These are phyloP conservation scores for Centaurea solstitialis DNA, from an alignment of 129 eudicot genomes.

Conservation along the genomic window DNA sequence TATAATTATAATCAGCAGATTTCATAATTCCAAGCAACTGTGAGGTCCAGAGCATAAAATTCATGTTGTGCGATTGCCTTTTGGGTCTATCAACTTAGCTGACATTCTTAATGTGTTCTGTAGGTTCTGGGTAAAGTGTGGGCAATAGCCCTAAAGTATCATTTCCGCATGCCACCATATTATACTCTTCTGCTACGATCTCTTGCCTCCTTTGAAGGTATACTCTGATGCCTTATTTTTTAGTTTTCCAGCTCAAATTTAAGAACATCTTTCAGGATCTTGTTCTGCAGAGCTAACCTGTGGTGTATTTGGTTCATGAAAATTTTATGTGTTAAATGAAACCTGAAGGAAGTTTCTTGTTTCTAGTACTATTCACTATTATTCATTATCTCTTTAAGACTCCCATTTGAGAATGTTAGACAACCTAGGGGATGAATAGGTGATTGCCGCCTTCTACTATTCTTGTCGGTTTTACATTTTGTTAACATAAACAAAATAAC, in stretches of 20 bases:
- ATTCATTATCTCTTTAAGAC: neutral
- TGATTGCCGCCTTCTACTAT: too few relatives aligned
- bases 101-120: slow-evolving; percentile 30
- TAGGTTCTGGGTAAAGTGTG: slow-evolving; percentile 87
- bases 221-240: slow-evolving; percentile 1
- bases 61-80: neutral
- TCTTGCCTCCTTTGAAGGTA: slow-evolving; percentile 97
- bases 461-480: neutral
- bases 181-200: slow-evolving; percentile 82
- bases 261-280: neutral
- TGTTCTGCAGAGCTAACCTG: neutral
- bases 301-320: neutral
- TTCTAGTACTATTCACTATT: neutral
- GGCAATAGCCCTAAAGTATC: slow-evolving; percentile 87
- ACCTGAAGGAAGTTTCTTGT: neutral
- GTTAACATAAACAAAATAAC: neutral
- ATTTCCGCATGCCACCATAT: slow-evolving; percentile 96
- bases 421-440: too few relatives aligned
- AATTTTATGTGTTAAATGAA: neutral
- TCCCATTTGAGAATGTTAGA: neutral
- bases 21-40: neutral
- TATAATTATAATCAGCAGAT: slow-evolving; percentile 1
- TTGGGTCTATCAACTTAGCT: slow-evolving; percentile 21
- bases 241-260: slow-evolving; percentile 9
- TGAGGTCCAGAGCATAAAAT: neutral